These are phyloP conservation scores for Fusarium xyrophilum DNA, from an alignment of 2,329 filamentous ascomycete genomes.

Conservation along the genomic window DNA sequence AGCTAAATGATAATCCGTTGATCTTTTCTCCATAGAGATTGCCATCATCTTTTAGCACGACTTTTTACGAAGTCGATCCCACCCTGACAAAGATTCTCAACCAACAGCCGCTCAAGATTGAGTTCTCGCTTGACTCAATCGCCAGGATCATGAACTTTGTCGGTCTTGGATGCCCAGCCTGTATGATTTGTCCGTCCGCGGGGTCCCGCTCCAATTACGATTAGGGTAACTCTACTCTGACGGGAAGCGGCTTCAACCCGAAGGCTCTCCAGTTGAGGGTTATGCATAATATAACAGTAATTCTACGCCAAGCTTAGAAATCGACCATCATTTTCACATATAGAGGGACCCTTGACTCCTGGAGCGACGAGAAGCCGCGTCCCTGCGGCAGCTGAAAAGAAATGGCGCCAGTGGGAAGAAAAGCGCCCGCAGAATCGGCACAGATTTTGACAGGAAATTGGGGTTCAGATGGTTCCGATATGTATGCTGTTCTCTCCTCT, in stretches of 20 bases:
- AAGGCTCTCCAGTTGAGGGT: background rate
- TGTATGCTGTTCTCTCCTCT: background rate
- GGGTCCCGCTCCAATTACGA: slow-evolving; percentile 17
- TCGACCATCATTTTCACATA: slow-evolving; percentile 6
- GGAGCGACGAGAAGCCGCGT: background rate
- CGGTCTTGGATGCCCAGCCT: slow-evolving; percentile 4
- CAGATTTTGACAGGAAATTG: background rate
- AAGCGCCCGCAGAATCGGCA: background rate
- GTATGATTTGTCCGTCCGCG: slow-evolving; percentile 3
- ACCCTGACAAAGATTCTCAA: background rate
- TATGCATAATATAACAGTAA: slow-evolving; percentile 1
- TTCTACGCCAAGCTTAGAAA: slow-evolving; percentile 3
- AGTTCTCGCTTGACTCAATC: background rate
- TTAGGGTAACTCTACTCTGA: background rate
- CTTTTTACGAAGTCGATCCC: background rate
- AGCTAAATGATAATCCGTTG: slow-evolving; percentile 8
- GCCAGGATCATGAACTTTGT: slow-evolving; percentile 19
- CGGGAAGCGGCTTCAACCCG: background rate
- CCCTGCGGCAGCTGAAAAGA: background rate
- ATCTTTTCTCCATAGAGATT: slow-evolving; percentile 1
- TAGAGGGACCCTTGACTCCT: background rate
- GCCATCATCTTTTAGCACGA: background rate
- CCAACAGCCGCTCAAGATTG: background rate
- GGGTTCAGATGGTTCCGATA: background rate
- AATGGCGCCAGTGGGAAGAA: slow-evolving; percentile 4